Percentiles rank a stretch among this genome's conserved stretches.
Conservation (phyloP, 371 early-diverging fungal species). For the Cokeromyces recurvatus region DNA sequence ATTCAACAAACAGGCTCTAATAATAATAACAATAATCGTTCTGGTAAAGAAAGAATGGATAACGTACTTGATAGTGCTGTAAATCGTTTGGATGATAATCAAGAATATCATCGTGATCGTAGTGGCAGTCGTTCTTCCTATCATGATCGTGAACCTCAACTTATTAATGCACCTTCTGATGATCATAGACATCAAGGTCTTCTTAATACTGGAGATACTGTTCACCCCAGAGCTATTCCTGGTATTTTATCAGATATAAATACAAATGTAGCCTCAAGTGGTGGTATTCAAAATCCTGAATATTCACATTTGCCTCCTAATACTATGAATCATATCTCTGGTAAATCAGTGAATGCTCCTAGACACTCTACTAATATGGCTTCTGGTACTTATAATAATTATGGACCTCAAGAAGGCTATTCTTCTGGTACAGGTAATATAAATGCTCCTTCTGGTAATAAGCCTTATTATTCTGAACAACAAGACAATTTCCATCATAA, state of each 20-base stretch:
- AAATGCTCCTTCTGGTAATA: background rate
- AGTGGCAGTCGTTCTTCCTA: background rate
- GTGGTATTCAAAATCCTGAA: background rate
- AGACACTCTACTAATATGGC: no score
- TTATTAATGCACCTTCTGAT: constrained; percentile 1
- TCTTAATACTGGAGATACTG: constrained; percentile 23
- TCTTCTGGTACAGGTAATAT: no score
- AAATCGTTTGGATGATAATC: background rate
- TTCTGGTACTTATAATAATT: no score
- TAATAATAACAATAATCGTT: background rate
- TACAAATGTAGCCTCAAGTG: background rate
- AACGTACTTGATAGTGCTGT: constrained; percentile 3
- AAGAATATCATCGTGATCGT: background rate
- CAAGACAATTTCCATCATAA: background rate
- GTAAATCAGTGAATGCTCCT: no score
- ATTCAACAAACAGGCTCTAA: constrained; percentile 20
- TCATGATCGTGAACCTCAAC: constrained; percentile 10
- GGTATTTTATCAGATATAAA: background rate
- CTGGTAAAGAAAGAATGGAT: constrained; percentile 14
- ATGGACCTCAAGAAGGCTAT: background rate
- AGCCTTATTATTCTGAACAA: background rate
- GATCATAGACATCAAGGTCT: constrained; percentile 18
- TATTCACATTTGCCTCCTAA: no score
- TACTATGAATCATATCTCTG: no score
- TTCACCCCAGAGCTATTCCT: constrained; percentile 15